Evolutionary conservation across 768 basidiomycete species (phyloP).

Genomic region (Mycena pura): DNA sequence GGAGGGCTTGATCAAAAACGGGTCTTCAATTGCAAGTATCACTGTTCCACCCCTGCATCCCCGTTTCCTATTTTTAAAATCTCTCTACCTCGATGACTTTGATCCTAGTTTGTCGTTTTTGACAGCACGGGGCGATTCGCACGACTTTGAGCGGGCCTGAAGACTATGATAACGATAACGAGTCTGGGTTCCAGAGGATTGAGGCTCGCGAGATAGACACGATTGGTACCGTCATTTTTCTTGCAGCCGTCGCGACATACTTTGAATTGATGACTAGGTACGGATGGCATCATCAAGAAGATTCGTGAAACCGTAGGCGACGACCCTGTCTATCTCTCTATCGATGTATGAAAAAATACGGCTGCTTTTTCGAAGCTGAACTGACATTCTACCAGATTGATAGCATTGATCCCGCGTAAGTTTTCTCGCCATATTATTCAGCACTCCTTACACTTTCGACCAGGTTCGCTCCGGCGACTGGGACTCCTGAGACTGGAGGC

Average conservation of each 20-base stretch:
- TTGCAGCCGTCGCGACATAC: neutral
- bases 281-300: constrained; percentile 78
- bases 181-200: constrained; percentile 81
- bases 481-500: constrained; percentile 84
- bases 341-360: constrained; percentile 60
- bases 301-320: constrained; percentile 81
- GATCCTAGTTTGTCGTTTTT: constrained; percentile 75
- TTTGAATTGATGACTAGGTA: constrained; percentile 47
- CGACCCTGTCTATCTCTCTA: constrained; percentile 78
- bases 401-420: constrained; percentile 72
- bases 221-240: constrained; percentile 53
- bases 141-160: constrained; percentile 80
- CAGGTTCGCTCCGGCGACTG: constrained; percentile 78
- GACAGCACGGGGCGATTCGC: constrained; percentile 85
- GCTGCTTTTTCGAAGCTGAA: neutral
- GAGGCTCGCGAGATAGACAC: constrained; percentile 87
- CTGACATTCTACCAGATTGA: constrained; percentile 57
- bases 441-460: neutral
- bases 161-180: constrained; percentile 81
- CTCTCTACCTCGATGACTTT: constrained; percentile 46
- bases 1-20: constrained; percentile 81
- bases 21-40: constrained; percentile 84
- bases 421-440: neutral
- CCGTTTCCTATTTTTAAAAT: constrained; percentile 25
- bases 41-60: constrained; percentile 30